phyloP scores from a whole-genome alignment of 2,329 filamentous ascomycete species.

The Paecilomyces sp. region DNA sequence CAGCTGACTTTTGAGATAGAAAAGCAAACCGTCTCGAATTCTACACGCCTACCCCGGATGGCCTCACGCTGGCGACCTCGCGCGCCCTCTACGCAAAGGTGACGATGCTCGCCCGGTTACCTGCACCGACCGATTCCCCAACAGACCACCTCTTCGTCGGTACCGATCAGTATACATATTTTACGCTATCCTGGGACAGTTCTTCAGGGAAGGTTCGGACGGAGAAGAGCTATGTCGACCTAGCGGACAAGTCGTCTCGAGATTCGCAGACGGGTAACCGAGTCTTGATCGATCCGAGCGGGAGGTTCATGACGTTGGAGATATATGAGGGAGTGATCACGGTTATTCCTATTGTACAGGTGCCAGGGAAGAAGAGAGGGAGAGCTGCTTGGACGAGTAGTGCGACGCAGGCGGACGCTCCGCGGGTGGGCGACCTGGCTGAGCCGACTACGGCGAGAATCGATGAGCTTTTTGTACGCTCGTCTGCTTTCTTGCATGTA shows the following conservation, averaged over 20 bases:
- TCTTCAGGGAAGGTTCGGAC: constrained; percentile 47
- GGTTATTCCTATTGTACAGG: constrained; percentile 54
- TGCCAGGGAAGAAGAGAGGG: constrained; percentile 41
- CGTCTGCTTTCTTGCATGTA: constrained; percentile 58
- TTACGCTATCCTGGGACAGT: constrained; percentile 77
- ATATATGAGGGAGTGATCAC: constrained; percentile 63
- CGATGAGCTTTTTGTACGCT: constrained; percentile 60
- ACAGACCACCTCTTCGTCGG: constrained; percentile 88
- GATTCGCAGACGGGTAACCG: constrained; percentile 78
- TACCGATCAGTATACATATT: constrained; percentile 84
- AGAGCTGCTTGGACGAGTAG: constrained; percentile 14
- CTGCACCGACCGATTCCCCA: constrained; percentile 57
- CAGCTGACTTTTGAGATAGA: constrained; percentile 36
- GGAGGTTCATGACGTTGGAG: constrained; percentile 59
- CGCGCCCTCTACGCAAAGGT: constrained; percentile 78
- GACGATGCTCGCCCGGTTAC: constrained; percentile 60
- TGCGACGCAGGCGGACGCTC: constrained; percentile 16
- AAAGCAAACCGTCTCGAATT: constrained; percentile 83
- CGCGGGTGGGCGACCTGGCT: constrained; percentile 50
- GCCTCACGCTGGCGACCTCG: constrained; percentile 59
- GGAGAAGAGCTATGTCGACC: constrained; percentile 52
- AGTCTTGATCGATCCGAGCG: constrained; percentile 75
- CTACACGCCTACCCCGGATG: constrained; percentile 58
- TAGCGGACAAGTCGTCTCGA: constrained; percentile 55
- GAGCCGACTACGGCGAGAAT: constrained; percentile 57